These are phyloP conservation scores for Chiua sp. DNA, from an alignment of 1,284 basidiomycete genomes.

Conservation along the genomic window DNA sequence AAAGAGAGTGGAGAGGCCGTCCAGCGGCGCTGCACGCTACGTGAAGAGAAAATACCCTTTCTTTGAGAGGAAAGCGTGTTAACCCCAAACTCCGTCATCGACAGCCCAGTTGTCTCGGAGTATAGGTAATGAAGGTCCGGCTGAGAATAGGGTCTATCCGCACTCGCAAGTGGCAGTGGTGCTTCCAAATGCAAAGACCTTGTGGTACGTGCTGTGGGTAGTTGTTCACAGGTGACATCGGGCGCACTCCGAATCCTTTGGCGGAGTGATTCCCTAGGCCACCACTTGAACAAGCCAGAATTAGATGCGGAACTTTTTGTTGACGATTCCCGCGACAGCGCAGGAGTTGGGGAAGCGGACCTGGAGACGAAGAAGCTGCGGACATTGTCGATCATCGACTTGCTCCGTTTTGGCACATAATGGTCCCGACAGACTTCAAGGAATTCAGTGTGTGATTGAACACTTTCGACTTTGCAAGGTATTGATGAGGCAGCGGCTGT, in stretches of 20 bases:
- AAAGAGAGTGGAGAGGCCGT: slow-evolving; percentile 21
- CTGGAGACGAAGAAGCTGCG: slow-evolving; percentile 46
- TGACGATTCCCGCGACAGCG: slow-evolving; percentile 32
- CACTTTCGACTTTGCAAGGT: slow-evolving; percentile 28
- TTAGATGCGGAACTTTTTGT: slow-evolving; percentile 36
- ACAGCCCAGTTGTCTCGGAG: slow-evolving; percentile 18
- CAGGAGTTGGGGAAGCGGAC: slow-evolving; percentile 39
- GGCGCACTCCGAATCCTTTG: slow-evolving; percentile 57
- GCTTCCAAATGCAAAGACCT: slow-evolving; percentile 27
- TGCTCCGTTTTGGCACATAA: slow-evolving; percentile 48
- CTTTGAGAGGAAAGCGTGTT: slow-evolving; percentile 13
- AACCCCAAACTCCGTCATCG: slow-evolving; percentile 27
- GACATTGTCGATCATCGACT: slow-evolving; percentile 56
- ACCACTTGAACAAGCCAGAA: slow-evolving; percentile 48
- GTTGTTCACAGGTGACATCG: slow-evolving; percentile 38
- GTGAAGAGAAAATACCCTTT: slow-evolving; percentile 17
- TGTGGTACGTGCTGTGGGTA: slow-evolving; percentile 34
- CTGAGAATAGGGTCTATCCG: slow-evolving; percentile 36
- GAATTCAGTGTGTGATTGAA: slow-evolving; percentile 35
- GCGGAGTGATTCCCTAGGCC: slow-evolving; percentile 52
- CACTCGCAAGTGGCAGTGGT: slow-evolving; percentile 15
- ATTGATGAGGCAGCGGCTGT: slow-evolving; percentile 30
- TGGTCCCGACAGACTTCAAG: slow-evolving; percentile 28
- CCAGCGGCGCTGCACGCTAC: slow-evolving; percentile 25
- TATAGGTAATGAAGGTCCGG: slow-evolving; percentile 35